Percentiles rank a stretch among this genome's conserved stretches.
Conservation (phyloP, 2,329 filamentous ascomycete species). For the Aspergillus ruber region DNA sequence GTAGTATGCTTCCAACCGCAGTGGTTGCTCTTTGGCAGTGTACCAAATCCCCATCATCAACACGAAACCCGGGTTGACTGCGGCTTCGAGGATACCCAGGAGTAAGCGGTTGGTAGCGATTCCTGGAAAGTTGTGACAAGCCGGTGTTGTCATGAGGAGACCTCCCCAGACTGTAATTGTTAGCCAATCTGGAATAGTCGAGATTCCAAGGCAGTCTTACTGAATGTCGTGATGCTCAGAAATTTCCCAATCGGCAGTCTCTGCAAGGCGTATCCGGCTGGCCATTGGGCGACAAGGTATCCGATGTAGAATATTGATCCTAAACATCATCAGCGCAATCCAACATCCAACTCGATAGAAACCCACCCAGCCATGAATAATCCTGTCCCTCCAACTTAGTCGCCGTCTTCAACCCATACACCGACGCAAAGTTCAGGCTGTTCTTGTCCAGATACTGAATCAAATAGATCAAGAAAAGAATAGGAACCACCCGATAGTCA, state of each 20-base stretch:
- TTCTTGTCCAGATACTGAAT: constrained; percentile 48
- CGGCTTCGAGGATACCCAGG: constrained; percentile 43
- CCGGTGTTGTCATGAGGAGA: constrained; percentile 41
- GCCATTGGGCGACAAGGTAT: constrained; percentile 42
- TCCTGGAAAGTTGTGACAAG: constrained; percentile 38
- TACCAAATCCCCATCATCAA: constrained; percentile 50
- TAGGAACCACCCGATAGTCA: constrained; percentile 48
- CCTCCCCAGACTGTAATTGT: constrained; percentile 33
- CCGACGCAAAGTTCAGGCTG: constrained; percentile 38
- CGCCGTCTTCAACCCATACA: constrained; percentile 25
- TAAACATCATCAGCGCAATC: not conserved
- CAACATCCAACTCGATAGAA: not conserved
- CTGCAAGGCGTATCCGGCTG: constrained; percentile 40
- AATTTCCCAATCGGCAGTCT: constrained; percentile 43
- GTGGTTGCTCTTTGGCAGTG: constrained; percentile 41
- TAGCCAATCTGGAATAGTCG: not conserved
- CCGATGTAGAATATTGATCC: constrained; percentile 47
- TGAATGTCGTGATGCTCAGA: constrained; percentile 34
- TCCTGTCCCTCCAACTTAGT: constrained; percentile 19
- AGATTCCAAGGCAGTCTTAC: constrained; percentile 4
- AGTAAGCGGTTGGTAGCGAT: constrained; percentile 42
- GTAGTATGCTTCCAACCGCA: constrained; percentile 52
- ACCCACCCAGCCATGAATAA: constrained; percentile 22
- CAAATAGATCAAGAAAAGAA: constrained; percentile 54
- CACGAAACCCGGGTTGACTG: constrained; percentile 46